Conservation (phyloP, 352 stramenopile genomes). For the Globisporangium takayamanum region DNA sequence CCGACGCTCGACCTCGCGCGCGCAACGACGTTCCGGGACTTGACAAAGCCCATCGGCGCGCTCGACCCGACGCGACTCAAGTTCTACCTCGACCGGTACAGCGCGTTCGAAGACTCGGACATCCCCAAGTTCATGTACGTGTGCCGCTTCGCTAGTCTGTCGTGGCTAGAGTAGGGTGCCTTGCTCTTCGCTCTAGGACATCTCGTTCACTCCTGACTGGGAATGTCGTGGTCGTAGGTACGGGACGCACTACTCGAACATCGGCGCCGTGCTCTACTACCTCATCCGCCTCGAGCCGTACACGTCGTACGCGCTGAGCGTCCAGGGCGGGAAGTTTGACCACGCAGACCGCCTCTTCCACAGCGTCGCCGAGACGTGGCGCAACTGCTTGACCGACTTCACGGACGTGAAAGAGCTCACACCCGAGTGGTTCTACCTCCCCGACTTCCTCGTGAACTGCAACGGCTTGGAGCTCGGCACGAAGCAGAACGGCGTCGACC, state of each 20-base stretch:
- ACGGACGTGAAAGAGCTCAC: constrained; percentile 93
- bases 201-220: not conserved
- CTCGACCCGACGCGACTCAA: constrained; percentile 90
- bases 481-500: constrained; percentile 67
- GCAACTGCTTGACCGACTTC: constrained; percentile 83
- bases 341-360: constrained; percentile 92
- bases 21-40: constrained; percentile 90
- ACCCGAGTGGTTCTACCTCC: constrained; percentile 92
- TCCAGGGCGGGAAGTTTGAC: constrained; percentile 96
- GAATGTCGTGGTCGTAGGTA: constrained; percentile 37
- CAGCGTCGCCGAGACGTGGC: constrained; percentile 87
- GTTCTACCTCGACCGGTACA: constrained; percentile 93
- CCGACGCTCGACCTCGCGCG: constrained; percentile 52
- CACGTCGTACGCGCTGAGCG: constrained; percentile 89
- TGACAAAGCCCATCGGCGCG: constrained; percentile 97
- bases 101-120: constrained; percentile 83
- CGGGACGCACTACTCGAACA: constrained; percentile 86
- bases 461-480: constrained; percentile 81
- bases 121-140: constrained; percentile 86
- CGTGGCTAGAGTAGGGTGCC: not conserved
- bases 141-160: not conserved
- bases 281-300: constrained; percentile 98
- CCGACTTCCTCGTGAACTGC: constrained; percentile 86
- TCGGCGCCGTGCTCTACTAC: constrained; percentile 97
- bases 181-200: not conserved